Conservation (phyloP, 176 grass and related monocot species). For the Lolium perenne region DNA sequence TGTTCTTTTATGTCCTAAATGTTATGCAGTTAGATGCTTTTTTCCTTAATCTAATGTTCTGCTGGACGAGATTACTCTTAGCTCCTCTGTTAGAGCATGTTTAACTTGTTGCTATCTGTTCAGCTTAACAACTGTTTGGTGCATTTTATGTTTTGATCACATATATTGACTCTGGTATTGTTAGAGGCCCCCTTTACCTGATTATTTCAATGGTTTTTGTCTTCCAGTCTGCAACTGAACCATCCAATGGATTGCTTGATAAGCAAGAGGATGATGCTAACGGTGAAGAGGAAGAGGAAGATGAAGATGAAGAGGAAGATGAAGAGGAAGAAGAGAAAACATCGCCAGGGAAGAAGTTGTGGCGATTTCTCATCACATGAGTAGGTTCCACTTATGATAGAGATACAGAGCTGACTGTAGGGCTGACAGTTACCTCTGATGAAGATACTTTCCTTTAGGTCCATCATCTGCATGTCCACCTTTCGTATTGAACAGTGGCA, state of each 20-base stretch:
- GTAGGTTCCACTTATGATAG: not conserved
- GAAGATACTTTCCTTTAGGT: constrained; percentile 32
- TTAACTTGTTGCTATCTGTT: constrained; percentile 3
- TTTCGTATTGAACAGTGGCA: constrained; percentile 18
- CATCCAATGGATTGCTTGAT: constrained; percentile 39
- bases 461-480: not conserved
- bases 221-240: constrained; percentile 54
- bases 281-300: constrained; percentile 35
- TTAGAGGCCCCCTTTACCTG: too few species aligned
- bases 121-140: not conserved
- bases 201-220: not conserved
- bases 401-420: constrained; percentile 54
- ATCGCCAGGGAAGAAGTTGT: constrained; percentile 80
- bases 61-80: not conserved
- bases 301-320: constrained; percentile 43
- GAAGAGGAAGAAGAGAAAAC: constrained; percentile 58
- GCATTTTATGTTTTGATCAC: not conserved
- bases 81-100: not conserved
- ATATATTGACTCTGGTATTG: not conserved
- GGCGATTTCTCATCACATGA: constrained; percentile 91
- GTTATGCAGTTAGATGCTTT: not conserved
- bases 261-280: constrained; percentile 39
- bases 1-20: not conserved
- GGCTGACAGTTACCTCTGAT: constrained; percentile 49
- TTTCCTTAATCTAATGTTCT: not conserved